A percentile compares a stretch with the other conserved stretches of the same genome.
phyloP scores from a whole-genome alignment of 345 rosid species.

The Sisymbrium irio region DNA sequence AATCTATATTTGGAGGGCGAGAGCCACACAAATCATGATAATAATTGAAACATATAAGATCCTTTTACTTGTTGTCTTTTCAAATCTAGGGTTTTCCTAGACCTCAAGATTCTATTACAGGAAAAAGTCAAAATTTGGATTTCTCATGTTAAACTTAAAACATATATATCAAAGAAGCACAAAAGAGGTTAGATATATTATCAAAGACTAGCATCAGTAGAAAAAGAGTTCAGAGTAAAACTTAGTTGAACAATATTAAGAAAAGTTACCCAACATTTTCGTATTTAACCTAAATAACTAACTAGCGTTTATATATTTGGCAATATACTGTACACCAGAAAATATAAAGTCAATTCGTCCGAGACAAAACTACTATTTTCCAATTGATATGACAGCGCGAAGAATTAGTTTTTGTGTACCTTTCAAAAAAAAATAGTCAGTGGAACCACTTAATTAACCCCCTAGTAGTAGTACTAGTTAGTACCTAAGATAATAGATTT shows the following conservation, averaged over 20 bases:
- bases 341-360: no score
- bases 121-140: conserved; percentile 33
- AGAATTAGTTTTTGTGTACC: no score
- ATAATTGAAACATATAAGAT: conserved; percentile 20
- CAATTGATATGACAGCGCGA: background rate
- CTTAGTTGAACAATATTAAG: background rate
- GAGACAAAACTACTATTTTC: background rate
- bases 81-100: conserved; percentile 35
- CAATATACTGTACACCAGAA: no score
- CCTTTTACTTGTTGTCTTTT: conserved; percentile 32
- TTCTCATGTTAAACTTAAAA: conserved; percentile 12
- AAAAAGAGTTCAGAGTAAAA: background rate
- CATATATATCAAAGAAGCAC: background rate
- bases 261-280: background rate
- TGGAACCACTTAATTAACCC: background rate
- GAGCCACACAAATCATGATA: conserved; percentile 36
- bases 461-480: no score
- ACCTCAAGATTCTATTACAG: conserved; percentile 26
- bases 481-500: background rate
- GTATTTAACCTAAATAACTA: background rate
- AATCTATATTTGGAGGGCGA: background rate
- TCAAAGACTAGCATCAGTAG: background rate
- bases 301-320: background rate
- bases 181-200: background rate
- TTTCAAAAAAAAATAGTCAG: background rate